Evolutionary conservation across 1,139 yeast species (phyloP), one percentile per base, ranked within the genome.

Genomic region (Yamadazyma diddensiae): DNA sequence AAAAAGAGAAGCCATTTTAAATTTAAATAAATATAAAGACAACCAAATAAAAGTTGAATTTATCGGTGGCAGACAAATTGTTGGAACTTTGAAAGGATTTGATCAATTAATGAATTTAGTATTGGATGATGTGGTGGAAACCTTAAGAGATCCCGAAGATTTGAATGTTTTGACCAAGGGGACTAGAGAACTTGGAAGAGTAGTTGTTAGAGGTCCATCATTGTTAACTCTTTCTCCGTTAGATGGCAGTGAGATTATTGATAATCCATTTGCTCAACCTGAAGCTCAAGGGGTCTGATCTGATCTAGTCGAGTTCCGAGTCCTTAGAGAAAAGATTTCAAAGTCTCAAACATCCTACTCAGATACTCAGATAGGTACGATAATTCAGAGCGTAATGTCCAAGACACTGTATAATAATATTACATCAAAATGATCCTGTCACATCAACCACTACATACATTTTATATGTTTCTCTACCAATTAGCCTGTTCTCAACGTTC

Each of bases 31-130:
- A 51, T 86, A 85, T 55, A 77, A 79, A 50, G 94, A 86, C 54
- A 71, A 82, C 45, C 62, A 72, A 45, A 77, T 92, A 33, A 73
- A 83, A 47, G 94, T 88, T 37, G 80, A 84, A 52, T 79, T 92
- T 53, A 74, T 81, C 46, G 95, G 95, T n/a, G 97, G 96, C 10
- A 76, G 97, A 55, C 65, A 68, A 53, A 80, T 90, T 7, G 70
- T 72, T 16, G 98, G 98, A 15, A 62, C 65, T 1, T 71, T 92
- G 47, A 86, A 84, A 50, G 97, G 98, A 13, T 88, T 74, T 55
- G 98, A 92, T 56, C 94, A 85, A 57, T 71, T 88, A 57, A 83
- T 90, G 94, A 92, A 92, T 61, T 69, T 92, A 47, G 97, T 92
- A 6, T 72, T 92, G 46, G 96, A 88, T 49, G 81, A 88, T 28